phyloP scores from a whole-genome alignment of 2,329 filamentous ascomycete species.

The Nectriaceae sp. region DNA sequence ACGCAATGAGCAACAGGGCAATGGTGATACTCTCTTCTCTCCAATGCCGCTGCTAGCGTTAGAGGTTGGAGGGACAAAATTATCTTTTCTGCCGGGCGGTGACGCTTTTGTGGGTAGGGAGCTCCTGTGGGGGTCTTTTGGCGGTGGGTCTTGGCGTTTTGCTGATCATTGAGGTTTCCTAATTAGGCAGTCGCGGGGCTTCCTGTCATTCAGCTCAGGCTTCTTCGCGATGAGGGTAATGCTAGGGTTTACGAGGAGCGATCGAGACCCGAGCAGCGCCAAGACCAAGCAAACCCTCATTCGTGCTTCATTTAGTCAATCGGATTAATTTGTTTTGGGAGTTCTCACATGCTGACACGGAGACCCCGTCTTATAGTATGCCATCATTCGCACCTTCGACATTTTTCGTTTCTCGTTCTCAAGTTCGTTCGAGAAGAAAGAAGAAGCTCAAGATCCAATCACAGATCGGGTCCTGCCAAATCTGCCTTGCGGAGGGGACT shows the following conservation, averaged over 20 bases:
- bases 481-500: slow-evolving; percentile 13
- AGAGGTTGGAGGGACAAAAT: slow-evolving; percentile 8
- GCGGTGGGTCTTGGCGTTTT: not conserved
- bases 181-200: slow-evolving; percentile 20
- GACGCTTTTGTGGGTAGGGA: not conserved
- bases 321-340: too few relatives aligned
- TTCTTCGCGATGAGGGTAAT: slow-evolving; percentile 1
- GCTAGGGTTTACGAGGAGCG: too few relatives aligned
- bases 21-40: not conserved
- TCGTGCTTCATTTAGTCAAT: too few relatives aligned
- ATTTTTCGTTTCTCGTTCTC: too few relatives aligned
- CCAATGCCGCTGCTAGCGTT: slow-evolving; percentile 1
- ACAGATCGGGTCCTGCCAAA: too few relatives aligned
- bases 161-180: slow-evolving; percentile 13
- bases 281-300: too few relatives aligned
- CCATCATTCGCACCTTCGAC: too few relatives aligned
- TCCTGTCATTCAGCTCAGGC: slow-evolving; percentile 16
- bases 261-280: too few relatives aligned
- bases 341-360: too few relatives aligned
- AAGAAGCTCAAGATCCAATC: too few relatives aligned
- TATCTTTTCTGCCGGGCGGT: slow-evolving; percentile 37
- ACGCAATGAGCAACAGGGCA: not conserved
- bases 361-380: too few relatives aligned
- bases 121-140: not conserved
- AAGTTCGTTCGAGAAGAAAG: too few relatives aligned